Base-by-base conservation (phyloP, 768 basidiomycete genomes). In the Cystofilobasidium capitatum region DNA sequence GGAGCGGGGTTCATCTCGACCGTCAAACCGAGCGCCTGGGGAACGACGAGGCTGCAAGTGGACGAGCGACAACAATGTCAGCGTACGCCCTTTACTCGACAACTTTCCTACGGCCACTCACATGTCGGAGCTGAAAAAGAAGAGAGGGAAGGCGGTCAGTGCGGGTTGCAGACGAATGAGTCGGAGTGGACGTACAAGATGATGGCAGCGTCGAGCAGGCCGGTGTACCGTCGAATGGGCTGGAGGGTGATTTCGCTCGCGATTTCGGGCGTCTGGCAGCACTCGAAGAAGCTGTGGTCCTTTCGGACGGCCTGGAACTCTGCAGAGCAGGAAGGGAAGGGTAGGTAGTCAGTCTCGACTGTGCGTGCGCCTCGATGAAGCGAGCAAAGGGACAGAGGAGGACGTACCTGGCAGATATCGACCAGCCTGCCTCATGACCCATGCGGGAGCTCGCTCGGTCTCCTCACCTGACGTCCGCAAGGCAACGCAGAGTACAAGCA, bases 361-460 rank as follows among this genome's bases (percentile, higher is more conserved):
- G 71, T 71, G 3, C 71, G 54, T 0, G 70, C 70, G 7, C 55
- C 29, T n/a, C 16, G 12, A 40, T 8, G 24, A 12, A 24, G 51
- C n/a, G 13, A 42, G n/a, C 13, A 47, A 22, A 35, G 24, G 2
- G 31, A 29, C 12, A 29, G 29, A 13, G 35, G 45, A 42, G 42
- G 45, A 62, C 61, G 61, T 73, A 88, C 89, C 93, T 78, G 93
- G 93, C 55, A 97, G 84, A 79, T 94, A 93, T 62, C 93, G 85
- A 58, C 93, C 93, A 29, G 93, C 93, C 76, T 97, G 93, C 40
- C 93, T 84, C 93, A 97, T 97, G 59, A 94, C 88, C 93, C 93
- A 97, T 65, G 92, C 91, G n/a, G 93, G 92, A 9, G 92, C 91
- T 64, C 88, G 84, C 74, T 91, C 89, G 0, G 89, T 92, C 76